Evolutionary conservation across 2,329 filamentous ascomycete genomes (phyloP).

Genomic region (Chaetomium strumarium): DNA sequence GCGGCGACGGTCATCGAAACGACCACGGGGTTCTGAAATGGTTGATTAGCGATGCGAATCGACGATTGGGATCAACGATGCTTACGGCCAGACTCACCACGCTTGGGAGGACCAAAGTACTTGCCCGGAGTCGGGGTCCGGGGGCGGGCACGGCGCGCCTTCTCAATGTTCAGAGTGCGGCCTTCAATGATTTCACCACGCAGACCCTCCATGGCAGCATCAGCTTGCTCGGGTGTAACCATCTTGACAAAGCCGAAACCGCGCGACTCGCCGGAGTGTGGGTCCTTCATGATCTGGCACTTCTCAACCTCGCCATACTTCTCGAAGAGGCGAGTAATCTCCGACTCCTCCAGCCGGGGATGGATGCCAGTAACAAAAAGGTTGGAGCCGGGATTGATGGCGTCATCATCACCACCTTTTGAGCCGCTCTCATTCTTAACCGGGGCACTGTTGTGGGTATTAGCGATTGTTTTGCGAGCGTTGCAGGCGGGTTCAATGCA

Average conservation of each 20-base stretch:
- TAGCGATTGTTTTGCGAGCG: constrained; percentile 6
- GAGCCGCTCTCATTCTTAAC: constrained; percentile 50
- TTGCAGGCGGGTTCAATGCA: not conserved
- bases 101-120: constrained; percentile 97
- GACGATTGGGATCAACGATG: constrained; percentile 24
- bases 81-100: constrained; percentile 68
- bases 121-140: constrained; percentile 96
- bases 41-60: not conserved
- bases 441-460: constrained; percentile 25
- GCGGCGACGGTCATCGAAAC: constrained; percentile 60
- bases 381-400: constrained; percentile 91
- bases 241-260: constrained; percentile 99
- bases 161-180: constrained; percentile 95
- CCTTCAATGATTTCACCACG: constrained; percentile 95
- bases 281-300: constrained; percentile 99
- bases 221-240: constrained; percentile 88
- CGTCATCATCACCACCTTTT: constrained; percentile 69
- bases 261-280: constrained; percentile 96
- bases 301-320: constrained; percentile 99
- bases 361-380: constrained; percentile 98
- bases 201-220: constrained; percentile 92
- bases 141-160: constrained; percentile 89
- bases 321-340: constrained; percentile 92
- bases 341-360: constrained; percentile 80
- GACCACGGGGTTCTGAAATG: constrained; percentile 30